Base-by-base conservation (phyloP, 148 eudicot genomes). In the Dianthus caryophyllus region DNA sequence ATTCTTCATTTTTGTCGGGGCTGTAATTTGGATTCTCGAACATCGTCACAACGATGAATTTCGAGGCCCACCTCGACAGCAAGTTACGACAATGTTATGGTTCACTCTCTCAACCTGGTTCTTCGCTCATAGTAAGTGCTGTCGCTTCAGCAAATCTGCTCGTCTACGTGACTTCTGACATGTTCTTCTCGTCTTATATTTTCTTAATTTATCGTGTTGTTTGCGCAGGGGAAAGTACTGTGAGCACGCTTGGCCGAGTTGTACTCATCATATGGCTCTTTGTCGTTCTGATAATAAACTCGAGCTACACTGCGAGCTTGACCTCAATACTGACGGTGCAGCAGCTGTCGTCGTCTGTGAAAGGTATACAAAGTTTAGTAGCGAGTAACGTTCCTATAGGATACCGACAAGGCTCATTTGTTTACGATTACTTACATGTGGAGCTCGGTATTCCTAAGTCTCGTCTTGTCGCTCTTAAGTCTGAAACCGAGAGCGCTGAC, bases 101-200 rank as follows among this genome's bases (percentile, higher is more conserved):
- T 90, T 90, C 75, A 79, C 89, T 84, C 77, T 86, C 71, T 90
- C 97, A 47, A 90, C 94, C 56, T 68, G 81, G 79, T 90, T 85
- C 75, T 74, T 70, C 31, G 41, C 94, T 30, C 90, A 87, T 22
- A 81, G 97, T 90, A 81, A 85, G 97, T 77, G 49, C 31, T 36
- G 54, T 49, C 14, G 26, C n/a, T 48, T 56, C 38, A n/a, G 31
- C 27, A 69, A 9, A 11, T 56, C 5, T 31, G 30, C 50, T n/a
- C 49, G 25, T 61, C 16, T 48, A 39, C 46, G 38, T 20, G 50
- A 39, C 51, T 26, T 13, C 58, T n/a, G n/a, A n/a, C n/a, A n/a
- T n/a, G n/a, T n/a, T n/a, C n/a, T n/a, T n/a, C n/a, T n/a, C n/a
- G 50, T 15, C 9, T 14, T 15, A 0, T 29, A 21, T 36, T 27